Percentiles rank a stretch among this genome's conserved stretches.
These are phyloP conservation scores for Salix caprea DNA, from an alignment of 345 rosid genomes.

Conservation along the genomic window DNA sequence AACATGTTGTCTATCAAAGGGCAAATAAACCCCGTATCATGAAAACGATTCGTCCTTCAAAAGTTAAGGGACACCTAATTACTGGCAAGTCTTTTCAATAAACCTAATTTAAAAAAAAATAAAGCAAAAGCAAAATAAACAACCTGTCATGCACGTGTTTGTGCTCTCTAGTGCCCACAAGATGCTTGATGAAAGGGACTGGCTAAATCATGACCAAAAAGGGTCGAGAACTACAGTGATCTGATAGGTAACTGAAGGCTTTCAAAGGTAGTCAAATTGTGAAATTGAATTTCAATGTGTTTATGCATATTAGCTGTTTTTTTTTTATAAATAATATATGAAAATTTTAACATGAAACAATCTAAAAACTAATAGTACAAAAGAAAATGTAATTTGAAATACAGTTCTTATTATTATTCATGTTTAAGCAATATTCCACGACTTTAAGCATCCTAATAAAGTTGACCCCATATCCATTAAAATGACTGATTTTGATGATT, in stretches of 20 bases:
- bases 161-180: neutral
- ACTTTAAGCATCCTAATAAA: neutral
- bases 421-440: neutral
- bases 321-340: no score
- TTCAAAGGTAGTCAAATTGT: neutral
- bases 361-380: no score
- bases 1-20: neutral
- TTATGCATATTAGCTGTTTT: no score
- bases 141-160: slow-evolving; percentile 16
- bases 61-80: neutral
- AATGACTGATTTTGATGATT: neutral
- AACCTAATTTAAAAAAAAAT: neutral
- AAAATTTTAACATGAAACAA: no score
- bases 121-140: slow-evolving; percentile 3
- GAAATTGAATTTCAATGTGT: no score
- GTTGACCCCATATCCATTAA: neutral
- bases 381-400: no score
- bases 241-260: neutral
- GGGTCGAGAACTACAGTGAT: no score
- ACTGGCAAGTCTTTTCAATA: neutral
- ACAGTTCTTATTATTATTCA: neutral
- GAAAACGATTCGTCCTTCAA: slow-evolving; percentile 2
- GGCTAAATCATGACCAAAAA: neutral
- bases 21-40: neutral
- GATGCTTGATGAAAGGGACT: slow-evolving; percentile 1